Evolutionary conservation across 805 yeast species (phyloP).

Genomic region (Teunomyces stri): DNA sequence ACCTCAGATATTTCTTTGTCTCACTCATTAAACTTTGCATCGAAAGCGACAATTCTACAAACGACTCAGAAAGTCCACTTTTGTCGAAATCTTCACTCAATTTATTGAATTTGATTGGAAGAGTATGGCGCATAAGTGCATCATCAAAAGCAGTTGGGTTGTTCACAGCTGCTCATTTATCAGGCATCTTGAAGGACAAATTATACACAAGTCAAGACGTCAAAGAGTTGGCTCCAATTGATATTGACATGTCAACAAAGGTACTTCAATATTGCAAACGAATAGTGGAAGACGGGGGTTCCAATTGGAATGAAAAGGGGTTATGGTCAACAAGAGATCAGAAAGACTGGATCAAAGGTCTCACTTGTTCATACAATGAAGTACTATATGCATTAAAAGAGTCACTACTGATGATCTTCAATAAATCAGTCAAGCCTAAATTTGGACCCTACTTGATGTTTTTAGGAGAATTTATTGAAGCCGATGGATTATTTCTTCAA

Average conservation of each 20-base stretch:
- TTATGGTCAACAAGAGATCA: conserved; percentile 45
- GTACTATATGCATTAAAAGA: conserved; percentile 46
- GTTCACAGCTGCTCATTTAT: conserved; percentile 46
- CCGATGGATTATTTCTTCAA: conserved; percentile 43
- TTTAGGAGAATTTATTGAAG: conserved; percentile 49
- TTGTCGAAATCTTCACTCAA: conserved; percentile 42
- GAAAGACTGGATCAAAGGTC: conserved; percentile 47
- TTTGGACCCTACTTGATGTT: conserved; percentile 52
- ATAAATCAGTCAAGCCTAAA: conserved; percentile 48
- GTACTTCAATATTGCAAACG: conserved; percentile 29
- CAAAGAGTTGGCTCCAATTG: conserved; percentile 30
- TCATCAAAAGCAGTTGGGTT: conserved; percentile 49
- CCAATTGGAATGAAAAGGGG: conserved; percentile 29
- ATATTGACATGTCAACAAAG: conserved; percentile 22
- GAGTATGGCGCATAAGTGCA: conserved; percentile 57
- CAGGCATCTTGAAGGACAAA: conserved; percentile 27
- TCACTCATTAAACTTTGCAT: conserved; percentile 44
- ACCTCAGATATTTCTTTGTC: conserved; percentile 39
- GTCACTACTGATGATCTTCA: conserved; percentile 40
- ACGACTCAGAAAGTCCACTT: conserved; percentile 18
- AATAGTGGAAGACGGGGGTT: conserved; percentile 28
- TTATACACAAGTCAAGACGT: conserved; percentile 15
- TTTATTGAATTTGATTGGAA: conserved; percentile 45
- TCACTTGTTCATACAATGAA: conserved; percentile 46
- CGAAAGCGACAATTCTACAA: conserved; percentile 28